These are phyloP conservation scores for Oryza nivara DNA, from an alignment of 176 grass and related monocot species.

Conservation along the genomic window DNA sequence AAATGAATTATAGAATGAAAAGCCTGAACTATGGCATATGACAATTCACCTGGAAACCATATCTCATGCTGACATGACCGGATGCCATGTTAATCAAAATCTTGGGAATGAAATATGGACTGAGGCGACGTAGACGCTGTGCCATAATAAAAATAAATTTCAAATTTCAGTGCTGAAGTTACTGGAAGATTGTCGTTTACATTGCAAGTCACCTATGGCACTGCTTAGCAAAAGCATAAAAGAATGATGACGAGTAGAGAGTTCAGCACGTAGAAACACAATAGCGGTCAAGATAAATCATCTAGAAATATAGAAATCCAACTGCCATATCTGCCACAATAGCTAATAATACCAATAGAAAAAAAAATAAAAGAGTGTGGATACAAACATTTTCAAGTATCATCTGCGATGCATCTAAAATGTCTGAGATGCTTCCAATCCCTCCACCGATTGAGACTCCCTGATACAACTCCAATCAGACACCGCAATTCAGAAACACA, in stretches of 20 bases:
- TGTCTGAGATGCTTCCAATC: constrained; percentile 89
- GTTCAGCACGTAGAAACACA: no score
- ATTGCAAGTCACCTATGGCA: background rate
- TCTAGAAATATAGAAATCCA: no score
- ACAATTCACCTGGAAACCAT: constrained; percentile 80
- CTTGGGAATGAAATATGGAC: constrained; percentile 86
- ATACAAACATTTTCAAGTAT: constrained; percentile 77
- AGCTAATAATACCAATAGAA: no score
- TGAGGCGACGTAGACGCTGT: constrained; percentile 82
- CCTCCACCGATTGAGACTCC: constrained; percentile 91
- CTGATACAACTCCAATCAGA: constrained; percentile 60
- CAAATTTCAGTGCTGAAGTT: constrained; percentile 15
- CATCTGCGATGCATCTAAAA: constrained; percentile 78
- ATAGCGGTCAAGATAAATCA: no score
- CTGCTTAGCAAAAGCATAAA: background rate
- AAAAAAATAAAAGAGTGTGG: background rate
- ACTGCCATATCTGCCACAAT: no score
- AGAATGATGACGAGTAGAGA: background rate
- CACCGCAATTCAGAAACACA: background rate
- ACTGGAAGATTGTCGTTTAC: background rate
- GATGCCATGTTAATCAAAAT: constrained; percentile 99
- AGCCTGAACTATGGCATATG: background rate
- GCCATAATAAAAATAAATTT: constrained; percentile 25
- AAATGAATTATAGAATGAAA: constrained; percentile 7
- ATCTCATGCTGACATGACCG: constrained; percentile 94